Evolutionary conservation across 2,329 filamentous ascomycete genomes (phyloP), one percentile per base, ranked within the genome.

Genomic region (Penicillium sp.): DNA sequence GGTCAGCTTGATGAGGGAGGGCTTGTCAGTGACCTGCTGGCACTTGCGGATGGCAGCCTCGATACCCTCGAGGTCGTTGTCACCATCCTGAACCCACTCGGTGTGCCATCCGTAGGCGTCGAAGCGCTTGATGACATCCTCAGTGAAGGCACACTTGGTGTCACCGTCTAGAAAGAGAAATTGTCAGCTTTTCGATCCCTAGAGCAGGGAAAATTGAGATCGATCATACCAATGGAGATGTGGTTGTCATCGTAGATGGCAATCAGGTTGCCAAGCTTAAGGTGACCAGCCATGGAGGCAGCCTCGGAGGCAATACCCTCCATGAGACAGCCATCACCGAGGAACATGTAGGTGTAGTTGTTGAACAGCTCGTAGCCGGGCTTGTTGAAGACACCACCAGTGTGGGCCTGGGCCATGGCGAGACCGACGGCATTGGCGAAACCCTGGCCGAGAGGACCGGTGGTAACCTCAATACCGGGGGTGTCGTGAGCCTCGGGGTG

Each of bases 161-260:
- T 96, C 89, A 77, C 94, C 94, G 73, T 99, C 94, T 86, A 18
- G 9, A 61, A 41, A 38, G 34, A 45, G 42, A 14, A 32, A 29
- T 9, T 22, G 59, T 61, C 36, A 62, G 56, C 24, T n/a, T 46
- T 34, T 22, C 5, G 29, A 16, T 21, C 22, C 14, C 8, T n/a
- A 6, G 27, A 1, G n/a, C 38, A 27, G 5, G 3, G 13, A n/a
- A n/a, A 13, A 8, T 31, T 40, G 4, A 16, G 29, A 3, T 16
- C 31, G 16, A 21, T 46, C 82, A 73, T 72, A 87, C 85, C 84
- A 68, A 87, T 87, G 64, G 85, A 96, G 73, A 99, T 97, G 77
- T 96, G 89, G 86, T 99, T 99, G 83, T 99, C 94, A 74, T 99
- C 94, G 78, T 93, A 99, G 79, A 99, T 84, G 77, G 85, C 87